Percentiles rank a stretch among this genome's conserved stretches.
Conservation (phyloP, 2,329 filamentous ascomycete genomes). For the Coniochaeta pulveracea region DNA sequence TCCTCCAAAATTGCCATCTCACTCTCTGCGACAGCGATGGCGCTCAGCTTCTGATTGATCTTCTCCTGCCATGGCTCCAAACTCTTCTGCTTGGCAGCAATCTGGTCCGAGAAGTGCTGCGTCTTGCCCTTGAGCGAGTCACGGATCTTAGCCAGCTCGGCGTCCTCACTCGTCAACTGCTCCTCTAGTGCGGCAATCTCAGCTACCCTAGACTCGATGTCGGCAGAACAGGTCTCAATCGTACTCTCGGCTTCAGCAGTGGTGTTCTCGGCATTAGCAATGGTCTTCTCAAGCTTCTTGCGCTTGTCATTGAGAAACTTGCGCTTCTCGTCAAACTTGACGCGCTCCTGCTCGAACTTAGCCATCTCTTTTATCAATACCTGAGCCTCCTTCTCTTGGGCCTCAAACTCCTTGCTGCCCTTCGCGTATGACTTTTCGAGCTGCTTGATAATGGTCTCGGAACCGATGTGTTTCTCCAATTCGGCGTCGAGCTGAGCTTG, state of each 20-base stretch:
- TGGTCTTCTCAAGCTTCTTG: conserved; percentile 88
- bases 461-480: conserved; percentile 82
- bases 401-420: conserved; percentile 73
- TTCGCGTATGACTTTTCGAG: conserved; percentile 76
- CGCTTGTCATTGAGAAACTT: conserved; percentile 87
- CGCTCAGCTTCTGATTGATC: conserved; percentile 91
- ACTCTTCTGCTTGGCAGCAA: conserved; percentile 82
- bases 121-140: conserved; percentile 91
- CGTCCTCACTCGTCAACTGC: conserved; percentile 67
- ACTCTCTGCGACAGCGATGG: conserved; percentile 88
- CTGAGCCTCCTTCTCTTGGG: conserved; percentile 72
- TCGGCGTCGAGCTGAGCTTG: conserved; percentile 78
- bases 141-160: conserved; percentile 70
- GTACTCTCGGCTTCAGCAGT: conserved; percentile 65
- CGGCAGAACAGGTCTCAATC: conserved; percentile 64
- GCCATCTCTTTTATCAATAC: conserved; percentile 74
- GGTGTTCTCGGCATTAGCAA: conserved; percentile 64
- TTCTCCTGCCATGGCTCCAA: conserved; percentile 95
- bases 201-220: conserved; percentile 65
- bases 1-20: conserved; percentile 87
- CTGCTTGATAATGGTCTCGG: conserved; percentile 80
- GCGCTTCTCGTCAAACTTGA: conserved; percentile 96
- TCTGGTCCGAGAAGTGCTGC: conserved; percentile 85
- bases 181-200: conserved; percentile 69
- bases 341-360: conserved; percentile 89